Conservation (phyloP, 805 yeast species). For the Blastobotrys muscicola region DNA sequence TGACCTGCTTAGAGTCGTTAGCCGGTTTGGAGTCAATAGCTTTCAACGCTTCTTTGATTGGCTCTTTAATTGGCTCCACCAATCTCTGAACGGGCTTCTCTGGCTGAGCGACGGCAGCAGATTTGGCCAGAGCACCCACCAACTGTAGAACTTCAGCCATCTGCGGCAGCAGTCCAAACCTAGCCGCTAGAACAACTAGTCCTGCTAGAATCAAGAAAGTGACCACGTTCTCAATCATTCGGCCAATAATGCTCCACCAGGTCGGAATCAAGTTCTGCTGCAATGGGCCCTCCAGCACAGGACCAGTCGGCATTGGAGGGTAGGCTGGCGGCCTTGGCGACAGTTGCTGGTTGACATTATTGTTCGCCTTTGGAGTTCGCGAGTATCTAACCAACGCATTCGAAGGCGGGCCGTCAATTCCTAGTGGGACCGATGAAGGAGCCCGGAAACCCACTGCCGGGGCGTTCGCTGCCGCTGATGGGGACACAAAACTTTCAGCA, state of each 20-base stretch:
- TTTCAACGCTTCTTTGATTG: too few relatives aligned
- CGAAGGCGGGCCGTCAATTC: slow-evolving; percentile 3
- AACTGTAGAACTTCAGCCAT: slow-evolving; percentile 16
- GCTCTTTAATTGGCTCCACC: too few relatives aligned
- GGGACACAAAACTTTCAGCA: neutral
- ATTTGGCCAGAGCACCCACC: slow-evolving; percentile 1
- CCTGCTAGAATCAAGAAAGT: slow-evolving; percentile 27
- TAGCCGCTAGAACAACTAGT: slow-evolving; percentile 20
- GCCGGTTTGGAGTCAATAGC: neutral
- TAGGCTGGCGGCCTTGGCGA: neutral
- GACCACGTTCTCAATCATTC: slow-evolving; percentile 33
- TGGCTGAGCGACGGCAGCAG: neutral
- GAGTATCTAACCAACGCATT: neutral
- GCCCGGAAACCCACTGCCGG: neutral
- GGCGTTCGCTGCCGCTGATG: slow-evolving; percentile 1
- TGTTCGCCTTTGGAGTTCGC: neutral
- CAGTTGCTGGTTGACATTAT: neutral
- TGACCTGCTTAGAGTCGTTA: neutral
- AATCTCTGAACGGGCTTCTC: too few relatives aligned
- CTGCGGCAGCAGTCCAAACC: slow-evolving; percentile 20
- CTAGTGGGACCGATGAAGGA: neutral
- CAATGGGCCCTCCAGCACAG: slow-evolving; percentile 6
- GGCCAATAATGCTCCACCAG: slow-evolving; percentile 13
- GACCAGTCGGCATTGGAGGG: slow-evolving; percentile 4
- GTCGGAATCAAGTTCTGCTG: slow-evolving; percentile 1